Base-by-base conservation (phyloP, 2,329 filamentous ascomycete genomes). In the Aspergillus fumigatiaffinis region DNA sequence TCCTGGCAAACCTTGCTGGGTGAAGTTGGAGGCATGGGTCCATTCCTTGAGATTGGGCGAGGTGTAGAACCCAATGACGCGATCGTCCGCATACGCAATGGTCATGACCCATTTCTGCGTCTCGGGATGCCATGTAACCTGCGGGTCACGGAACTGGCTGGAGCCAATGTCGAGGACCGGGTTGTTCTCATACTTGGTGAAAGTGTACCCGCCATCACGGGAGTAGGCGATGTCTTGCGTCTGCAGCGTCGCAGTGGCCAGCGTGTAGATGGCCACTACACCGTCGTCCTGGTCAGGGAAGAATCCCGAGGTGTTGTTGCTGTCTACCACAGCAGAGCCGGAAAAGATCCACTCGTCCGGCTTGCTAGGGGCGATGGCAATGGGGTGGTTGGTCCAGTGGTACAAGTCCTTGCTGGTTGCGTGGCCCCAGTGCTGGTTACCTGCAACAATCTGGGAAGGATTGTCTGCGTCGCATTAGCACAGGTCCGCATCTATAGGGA, bases 351-450 rank as follows among this genome's bases (percentile, higher is more conserved):
- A 76, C 3, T 73, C 68, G 0, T 67, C 71, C 17, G 77, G 65
- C 20, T 77, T 71, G 0, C 76, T 76, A 0, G 80, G 80, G 38
- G 74, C 80, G 10, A 88, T 72, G 10, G 85, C 85, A 60, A 87
- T 85, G 5, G 82, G 80, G 65, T 88, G 85, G 59, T 88, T 87
- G 1, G 75, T 76, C 86, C 85, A 89, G 58, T 82, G 80, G 67
- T 86, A 88, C 1, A 88, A 73, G 63, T 89, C 85, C 14, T 72
- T 65, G 32, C 81, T 84, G 1, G 85, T 87, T 2, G 85, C 85
- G 64, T 88, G 86, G 9, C 86, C 86, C 86, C 86, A 88, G 63
- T 87, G 84, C 64, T 87, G 81, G 58, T 86, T 84, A 1, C 84
- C 84, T 5, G 75, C 81, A 0, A 81, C 76, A 7, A 73, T 70